Conservation (phyloP, 1,284 basidiomycete genomes). For the Kalmanozyma brasiliensis region DNA sequence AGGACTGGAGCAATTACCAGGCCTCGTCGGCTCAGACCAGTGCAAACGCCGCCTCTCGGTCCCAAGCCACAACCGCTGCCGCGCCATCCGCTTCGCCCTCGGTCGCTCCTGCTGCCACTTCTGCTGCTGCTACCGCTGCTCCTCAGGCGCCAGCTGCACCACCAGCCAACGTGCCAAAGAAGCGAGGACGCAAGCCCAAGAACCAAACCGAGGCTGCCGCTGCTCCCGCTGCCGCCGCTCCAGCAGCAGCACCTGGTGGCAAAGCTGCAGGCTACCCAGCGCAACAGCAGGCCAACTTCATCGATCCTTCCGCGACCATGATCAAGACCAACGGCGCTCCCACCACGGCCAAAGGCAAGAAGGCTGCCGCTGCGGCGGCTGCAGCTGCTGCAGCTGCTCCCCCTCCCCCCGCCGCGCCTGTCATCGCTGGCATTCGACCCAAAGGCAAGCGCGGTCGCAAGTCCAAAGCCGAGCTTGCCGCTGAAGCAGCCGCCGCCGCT, state of each 20-base stretch:
- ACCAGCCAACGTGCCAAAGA: slow-evolving; percentile 26
- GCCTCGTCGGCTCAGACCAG: slow-evolving; percentile 10
- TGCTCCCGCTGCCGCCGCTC: slow-evolving; percentile 7
- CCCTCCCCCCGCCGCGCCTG: slow-evolving; percentile 3
- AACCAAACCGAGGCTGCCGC: slow-evolving; percentile 19
- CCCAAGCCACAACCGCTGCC: slow-evolving; percentile 17
- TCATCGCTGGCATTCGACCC: slow-evolving; percentile 19
- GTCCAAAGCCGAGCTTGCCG: slow-evolving; percentile 39
- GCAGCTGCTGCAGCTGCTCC: slow-evolving; percentile 16
- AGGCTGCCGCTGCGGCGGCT: slow-evolving; percentile 28
- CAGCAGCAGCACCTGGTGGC: slow-evolving; percentile 8
- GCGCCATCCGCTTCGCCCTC: slow-evolving; percentile 18
- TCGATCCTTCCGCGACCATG: slow-evolving; percentile 40
- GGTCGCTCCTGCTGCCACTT: slow-evolving; percentile 10
- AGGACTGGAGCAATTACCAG: slow-evolving; percentile 43
- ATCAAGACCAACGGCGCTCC: slow-evolving; percentile 27
- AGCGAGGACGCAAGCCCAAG: slow-evolving; percentile 41
- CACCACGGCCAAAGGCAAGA: slow-evolving; percentile 30
- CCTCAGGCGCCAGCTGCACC: slow-evolving; percentile 5
- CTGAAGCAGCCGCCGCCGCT: slow-evolving; percentile 36
- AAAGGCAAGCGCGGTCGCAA: slow-evolving; percentile 43
- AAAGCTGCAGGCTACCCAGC: slow-evolving; percentile 13
- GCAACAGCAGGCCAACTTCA: slow-evolving; percentile 30
- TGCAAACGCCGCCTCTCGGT: slow-evolving; percentile 21
- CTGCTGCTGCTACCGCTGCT: slow-evolving; percentile 12